Evolutionary conservation across 345 rosid species (phyloP).

Genomic region (Populus simonii): DNA sequence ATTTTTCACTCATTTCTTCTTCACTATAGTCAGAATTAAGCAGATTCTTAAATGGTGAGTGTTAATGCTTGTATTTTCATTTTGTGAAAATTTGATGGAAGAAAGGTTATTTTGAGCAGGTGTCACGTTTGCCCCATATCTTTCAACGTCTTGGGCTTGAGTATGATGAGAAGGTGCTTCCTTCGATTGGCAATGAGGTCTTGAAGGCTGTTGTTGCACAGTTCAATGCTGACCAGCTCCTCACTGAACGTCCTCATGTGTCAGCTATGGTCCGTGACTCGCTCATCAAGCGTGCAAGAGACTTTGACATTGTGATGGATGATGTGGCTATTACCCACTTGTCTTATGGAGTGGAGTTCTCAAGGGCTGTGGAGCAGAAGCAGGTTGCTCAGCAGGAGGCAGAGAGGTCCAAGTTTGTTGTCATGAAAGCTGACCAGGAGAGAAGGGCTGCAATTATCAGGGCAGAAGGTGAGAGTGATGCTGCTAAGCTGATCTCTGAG

Average conservation of each 20-base stretch:
- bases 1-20: not conserved
- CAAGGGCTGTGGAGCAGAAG: slow-evolving; percentile 93
- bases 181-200: slow-evolving; percentile 97
- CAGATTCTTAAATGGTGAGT: not conserved
- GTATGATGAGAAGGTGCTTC: slow-evolving; percentile 93
- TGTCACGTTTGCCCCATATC: slow-evolving; percentile 60
- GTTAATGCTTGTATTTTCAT: not conserved
- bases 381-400: slow-evolving; percentile 99
- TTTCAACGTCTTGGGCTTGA: slow-evolving; percentile 88
- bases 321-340: slow-evolving; percentile 95
- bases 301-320: slow-evolving; percentile 81
- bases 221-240: slow-evolving; percentile 98
- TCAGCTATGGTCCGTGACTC: slow-evolving; percentile 79
- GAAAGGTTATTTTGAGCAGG: slow-evolving; percentile 37
- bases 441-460: slow-evolving; percentile 92
- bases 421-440: slow-evolving; percentile 98
- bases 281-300: slow-evolving; percentile 70
- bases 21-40: not conserved
- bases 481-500: slow-evolving; percentile 84
- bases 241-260: slow-evolving; percentile 96
- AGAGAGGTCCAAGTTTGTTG: slow-evolving; percentile 88
- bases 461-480: slow-evolving; percentile 99
- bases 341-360: slow-evolving; percentile 89
- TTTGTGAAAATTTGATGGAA: not conserved
- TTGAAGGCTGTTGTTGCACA: slow-evolving; percentile 95